phyloP scores from a whole-genome alignment of 768 basidiomycete species.

The Russula olivacea region DNA sequence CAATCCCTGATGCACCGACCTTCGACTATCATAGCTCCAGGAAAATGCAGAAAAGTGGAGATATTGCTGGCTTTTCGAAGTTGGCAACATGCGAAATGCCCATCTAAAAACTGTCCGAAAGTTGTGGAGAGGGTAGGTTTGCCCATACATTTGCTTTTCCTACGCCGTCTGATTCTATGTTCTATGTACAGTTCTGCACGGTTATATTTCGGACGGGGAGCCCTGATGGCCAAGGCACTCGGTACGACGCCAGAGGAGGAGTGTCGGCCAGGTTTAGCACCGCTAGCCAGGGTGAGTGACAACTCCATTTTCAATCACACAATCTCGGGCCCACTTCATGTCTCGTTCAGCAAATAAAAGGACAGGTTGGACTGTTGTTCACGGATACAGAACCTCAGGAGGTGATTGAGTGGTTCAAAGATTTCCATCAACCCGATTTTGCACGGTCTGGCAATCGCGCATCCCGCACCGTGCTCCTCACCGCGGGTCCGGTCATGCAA shows the following conservation, averaged over 20 bases:
- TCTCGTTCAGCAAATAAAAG: constrained; percentile 73
- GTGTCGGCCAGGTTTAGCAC: constrained; percentile 67
- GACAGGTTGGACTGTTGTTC: constrained; percentile 90
- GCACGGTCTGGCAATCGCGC: constrained; percentile 84
- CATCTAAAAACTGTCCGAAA: constrained; percentile 90
- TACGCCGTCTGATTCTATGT: constrained; percentile 16
- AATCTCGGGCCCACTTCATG: not conserved
- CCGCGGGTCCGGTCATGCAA: constrained; percentile 80
- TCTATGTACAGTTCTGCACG: constrained; percentile 60
- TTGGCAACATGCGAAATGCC: constrained; percentile 92
- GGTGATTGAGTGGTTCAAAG: constrained; percentile 89
- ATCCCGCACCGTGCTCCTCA: constrained; percentile 64
- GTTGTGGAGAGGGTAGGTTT: constrained; percentile 83
- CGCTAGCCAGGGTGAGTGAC: constrained; percentile 63
- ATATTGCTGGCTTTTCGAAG: constrained; percentile 93
- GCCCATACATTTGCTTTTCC: not conserved
- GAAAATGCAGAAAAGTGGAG: constrained; percentile 82
- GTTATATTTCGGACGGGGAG: constrained; percentile 80
- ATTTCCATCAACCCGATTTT: constrained; percentile 86
- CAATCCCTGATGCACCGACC: constrained; percentile 3
- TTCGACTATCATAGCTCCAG: constrained; percentile 63
- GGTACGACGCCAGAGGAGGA: constrained; percentile 86
- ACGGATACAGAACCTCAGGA: constrained; percentile 88
- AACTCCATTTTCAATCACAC: constrained; percentile 10
- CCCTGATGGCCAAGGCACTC: constrained; percentile 94